Evolutionary conservation across 2,329 filamentous ascomycete species (phyloP).

Genomic region (Celoporthe dispersa): DNA sequence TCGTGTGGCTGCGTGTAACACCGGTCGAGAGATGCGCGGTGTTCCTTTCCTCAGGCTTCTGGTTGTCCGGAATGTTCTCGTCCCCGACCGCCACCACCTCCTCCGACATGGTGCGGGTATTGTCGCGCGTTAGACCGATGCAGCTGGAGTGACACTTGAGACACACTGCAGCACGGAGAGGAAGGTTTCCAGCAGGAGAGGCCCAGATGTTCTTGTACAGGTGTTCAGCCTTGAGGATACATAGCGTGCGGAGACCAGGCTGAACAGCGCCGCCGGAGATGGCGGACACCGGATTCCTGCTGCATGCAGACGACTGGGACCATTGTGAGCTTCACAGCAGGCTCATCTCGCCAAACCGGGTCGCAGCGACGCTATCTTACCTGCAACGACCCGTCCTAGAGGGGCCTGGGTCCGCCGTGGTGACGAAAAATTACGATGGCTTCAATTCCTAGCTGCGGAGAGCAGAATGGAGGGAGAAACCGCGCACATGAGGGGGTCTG

Average conservation of each 20-base stretch:
- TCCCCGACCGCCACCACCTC: no score
- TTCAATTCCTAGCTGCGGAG: background rate
- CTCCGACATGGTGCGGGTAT: no score
- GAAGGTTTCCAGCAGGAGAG: background rate
- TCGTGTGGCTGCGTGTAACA: background rate
- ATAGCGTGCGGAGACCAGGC: background rate
- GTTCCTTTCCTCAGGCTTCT: background rate
- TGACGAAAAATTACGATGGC: background rate
- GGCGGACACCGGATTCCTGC: background rate
- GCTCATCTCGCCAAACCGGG: background rate
- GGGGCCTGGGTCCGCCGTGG: background rate
- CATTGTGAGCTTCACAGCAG: background rate
- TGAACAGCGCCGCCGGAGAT: no score
- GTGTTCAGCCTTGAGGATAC: background rate
- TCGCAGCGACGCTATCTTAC: background rate
- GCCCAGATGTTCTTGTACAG: no score
- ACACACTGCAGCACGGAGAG: background rate
- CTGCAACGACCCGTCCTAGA: background rate
- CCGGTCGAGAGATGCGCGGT: background rate
- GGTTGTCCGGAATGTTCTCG: background rate
- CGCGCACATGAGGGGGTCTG: no score
- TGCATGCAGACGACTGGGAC: background rate
- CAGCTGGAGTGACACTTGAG: background rate
- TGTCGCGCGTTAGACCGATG: no score
- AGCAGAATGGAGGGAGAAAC: background rate